Evolutionary conservation across 495 filamentous ascomycete genomes (phyloP).

Genomic region (Xylaria curta): DNA sequence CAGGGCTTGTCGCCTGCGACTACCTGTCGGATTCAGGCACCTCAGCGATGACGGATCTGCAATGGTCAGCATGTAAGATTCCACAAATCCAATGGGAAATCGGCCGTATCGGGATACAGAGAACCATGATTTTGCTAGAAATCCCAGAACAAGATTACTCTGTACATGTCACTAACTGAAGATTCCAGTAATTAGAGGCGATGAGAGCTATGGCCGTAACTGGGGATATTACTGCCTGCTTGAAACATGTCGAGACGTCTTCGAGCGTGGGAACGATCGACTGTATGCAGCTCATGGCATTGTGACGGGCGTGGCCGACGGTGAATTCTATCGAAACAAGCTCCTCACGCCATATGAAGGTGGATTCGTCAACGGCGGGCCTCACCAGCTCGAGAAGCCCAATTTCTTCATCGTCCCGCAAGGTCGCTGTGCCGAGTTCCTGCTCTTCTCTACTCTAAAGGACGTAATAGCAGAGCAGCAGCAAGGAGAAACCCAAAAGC

Average conservation of each 20-base stretch:
- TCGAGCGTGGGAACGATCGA: slow-evolving; percentile 22
- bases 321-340: slow-evolving; percentile 21
- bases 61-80: slow-evolving; percentile 26
- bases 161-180: slow-evolving; percentile 13
- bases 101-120: neutral
- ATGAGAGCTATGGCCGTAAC: slow-evolving; percentile 28
- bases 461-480: slow-evolving; percentile 4
- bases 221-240: slow-evolving; percentile 28
- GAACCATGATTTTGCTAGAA: neutral
- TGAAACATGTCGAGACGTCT: slow-evolving; percentile 24
- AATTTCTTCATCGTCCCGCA: slow-evolving; percentile 27
- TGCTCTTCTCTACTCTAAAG: slow-evolving; percentile 19
- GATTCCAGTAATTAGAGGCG: slow-evolving; percentile 15
- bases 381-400: slow-evolving; percentile 16
- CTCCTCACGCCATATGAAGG: slow-evolving; percentile 16
- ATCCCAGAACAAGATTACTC: neutral
- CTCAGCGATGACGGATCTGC: slow-evolving; percentile 25
- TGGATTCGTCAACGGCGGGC: slow-evolving; percentile 26
- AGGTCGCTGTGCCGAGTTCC: slow-evolving; percentile 26
- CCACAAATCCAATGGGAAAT: neutral
- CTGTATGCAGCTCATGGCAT: slow-evolving; percentile 8
- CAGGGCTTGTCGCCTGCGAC: slow-evolving; percentile 20
- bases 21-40: slow-evolving; percentile 26
- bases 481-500: neutral
- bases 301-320: slow-evolving; percentile 12